Base-by-base conservation (phyloP, 2,329 filamentous ascomycete species). In the Cordyceps cicadae region DNA sequence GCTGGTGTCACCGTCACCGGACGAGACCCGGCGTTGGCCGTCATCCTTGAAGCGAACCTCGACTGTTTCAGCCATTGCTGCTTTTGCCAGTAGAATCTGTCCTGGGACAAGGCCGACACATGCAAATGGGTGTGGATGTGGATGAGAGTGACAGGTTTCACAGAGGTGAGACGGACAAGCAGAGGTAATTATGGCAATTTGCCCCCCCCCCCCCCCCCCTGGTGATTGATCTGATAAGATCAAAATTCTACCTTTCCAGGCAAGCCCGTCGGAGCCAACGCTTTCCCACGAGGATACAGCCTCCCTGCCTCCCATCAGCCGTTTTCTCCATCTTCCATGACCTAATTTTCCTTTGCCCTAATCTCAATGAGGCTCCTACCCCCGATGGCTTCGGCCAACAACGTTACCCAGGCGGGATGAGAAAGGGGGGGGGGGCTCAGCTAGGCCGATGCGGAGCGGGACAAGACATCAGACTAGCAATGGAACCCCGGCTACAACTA, bases 151-250 rank as follows among this genome's bases (percentile, higher is more conserved):
- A 19, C 24, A 19, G 5, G 34, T 5, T 19, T 5, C 11, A 37
- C n/a, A 21, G 14, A 32, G 26, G 14, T 29, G n/a, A 19, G 52
- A 17, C 21, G 56, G 46, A 34, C 26, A 12, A 54, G 41, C 19
- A 29, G 39, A 48, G 29, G 32, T 60, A 50, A 50, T 43, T 60
- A 54, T 48, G 51, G 32, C 19, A 24, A 39, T 24, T 6, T 12
- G 7, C n/a, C 14, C 2, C 11, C 9, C 34, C 3, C 8, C 9
- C 11, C 5, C 34, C 41, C n/a, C 34, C 49, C n/a, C 34, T 39
- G 2, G 37, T 46, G 32, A 54, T 24, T 34, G 59, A 60, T 60
- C 52, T 60, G 59, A 60, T 60, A 60, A 60, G 59, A 60, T 60
- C 32, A 45, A n/a, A 24, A 3, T 24, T 24, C 4, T 29, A 41